Conservation (phyloP, 805 yeast species). For the Teunomyces kruisii region DNA sequence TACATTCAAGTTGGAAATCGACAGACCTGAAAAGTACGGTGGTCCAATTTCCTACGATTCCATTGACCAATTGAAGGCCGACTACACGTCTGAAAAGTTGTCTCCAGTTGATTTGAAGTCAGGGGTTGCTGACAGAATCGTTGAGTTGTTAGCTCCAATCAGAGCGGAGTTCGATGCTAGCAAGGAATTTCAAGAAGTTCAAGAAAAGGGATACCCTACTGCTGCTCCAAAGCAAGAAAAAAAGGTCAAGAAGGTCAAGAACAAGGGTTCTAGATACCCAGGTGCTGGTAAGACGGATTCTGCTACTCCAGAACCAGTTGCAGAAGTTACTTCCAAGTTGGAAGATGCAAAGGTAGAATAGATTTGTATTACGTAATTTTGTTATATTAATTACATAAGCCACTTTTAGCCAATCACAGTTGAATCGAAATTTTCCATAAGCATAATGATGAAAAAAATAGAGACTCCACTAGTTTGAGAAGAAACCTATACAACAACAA, state of each 20-base stretch:
- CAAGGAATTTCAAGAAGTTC: slow-evolving; percentile 74
- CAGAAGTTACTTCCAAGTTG: slow-evolving; percentile 7
- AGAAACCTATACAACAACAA: slow-evolving; percentile 3
- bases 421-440: slow-evolving; percentile 3
- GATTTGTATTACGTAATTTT: slow-evolving; percentile 1
- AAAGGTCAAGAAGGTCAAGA: slow-evolving; percentile 75
- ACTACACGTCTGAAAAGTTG: slow-evolving; percentile 69
- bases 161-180: slow-evolving; percentile 62
- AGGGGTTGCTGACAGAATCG: slow-evolving; percentile 87
- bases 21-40: slow-evolving; percentile 96
- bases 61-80: slow-evolving; percentile 67
- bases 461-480: not conserved
- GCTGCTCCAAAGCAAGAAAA: slow-evolving; percentile 58
- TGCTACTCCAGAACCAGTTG: slow-evolving; percentile 10
- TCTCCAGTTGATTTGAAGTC: slow-evolving; percentile 92
- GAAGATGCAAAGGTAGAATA: slow-evolving; percentile 12
- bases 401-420: not conserved
- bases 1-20: slow-evolving; percentile 65
- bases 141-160: slow-evolving; percentile 78
- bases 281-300: slow-evolving; percentile 46
- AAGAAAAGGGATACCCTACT: slow-evolving; percentile 80
- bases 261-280: slow-evolving; percentile 89
- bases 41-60: slow-evolving; percentile 79
- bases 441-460: slow-evolving; percentile 3
- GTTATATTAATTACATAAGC: not conserved